Evolutionary conservation across 2,329 filamentous ascomycete species (phyloP).

Genomic region (Botryotinia convoluta): DNA sequence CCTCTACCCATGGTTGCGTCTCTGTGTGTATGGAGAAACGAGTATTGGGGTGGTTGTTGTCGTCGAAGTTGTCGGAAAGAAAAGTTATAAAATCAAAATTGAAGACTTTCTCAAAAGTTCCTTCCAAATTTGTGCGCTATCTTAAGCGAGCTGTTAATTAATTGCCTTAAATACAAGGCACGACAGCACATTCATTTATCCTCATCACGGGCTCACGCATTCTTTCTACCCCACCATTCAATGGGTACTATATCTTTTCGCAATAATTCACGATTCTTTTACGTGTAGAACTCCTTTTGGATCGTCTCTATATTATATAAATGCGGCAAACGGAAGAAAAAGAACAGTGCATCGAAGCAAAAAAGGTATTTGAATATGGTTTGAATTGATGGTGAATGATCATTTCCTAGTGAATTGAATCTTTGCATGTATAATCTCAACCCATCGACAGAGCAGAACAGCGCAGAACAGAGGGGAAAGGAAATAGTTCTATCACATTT

Average conservation of each 20-base stretch:
- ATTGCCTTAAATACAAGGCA: neutral
- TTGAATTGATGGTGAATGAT: neutral
- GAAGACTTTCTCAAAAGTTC: conserved; percentile 3
- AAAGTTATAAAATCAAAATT: neutral
- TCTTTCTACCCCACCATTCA: neutral
- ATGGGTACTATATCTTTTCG: neutral
- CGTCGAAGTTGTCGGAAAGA: conserved; percentile 20
- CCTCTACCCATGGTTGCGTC: conserved; percentile 49
- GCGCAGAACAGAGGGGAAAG: neutral
- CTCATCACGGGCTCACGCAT: neutral
- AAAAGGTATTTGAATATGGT: neutral
- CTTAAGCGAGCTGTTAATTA: neutral
- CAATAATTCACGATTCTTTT: neutral
- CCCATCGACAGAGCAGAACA: neutral
- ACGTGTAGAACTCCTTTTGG: neutral
- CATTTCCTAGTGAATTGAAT: neutral
- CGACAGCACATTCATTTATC: neutral
- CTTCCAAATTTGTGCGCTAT: conserved; percentile 14
- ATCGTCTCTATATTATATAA: neutral
- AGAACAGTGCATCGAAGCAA: neutral
- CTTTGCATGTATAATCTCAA: neutral
- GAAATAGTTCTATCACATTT: neutral
- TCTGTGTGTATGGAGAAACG: conserved; percentile 26
- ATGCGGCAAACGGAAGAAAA: neutral
- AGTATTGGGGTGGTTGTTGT: conserved; percentile 19